These are phyloP conservation scores for Hemileia vastatrix DNA, from an alignment of 1,284 basidiomycete genomes.

Conservation along the genomic window DNA sequence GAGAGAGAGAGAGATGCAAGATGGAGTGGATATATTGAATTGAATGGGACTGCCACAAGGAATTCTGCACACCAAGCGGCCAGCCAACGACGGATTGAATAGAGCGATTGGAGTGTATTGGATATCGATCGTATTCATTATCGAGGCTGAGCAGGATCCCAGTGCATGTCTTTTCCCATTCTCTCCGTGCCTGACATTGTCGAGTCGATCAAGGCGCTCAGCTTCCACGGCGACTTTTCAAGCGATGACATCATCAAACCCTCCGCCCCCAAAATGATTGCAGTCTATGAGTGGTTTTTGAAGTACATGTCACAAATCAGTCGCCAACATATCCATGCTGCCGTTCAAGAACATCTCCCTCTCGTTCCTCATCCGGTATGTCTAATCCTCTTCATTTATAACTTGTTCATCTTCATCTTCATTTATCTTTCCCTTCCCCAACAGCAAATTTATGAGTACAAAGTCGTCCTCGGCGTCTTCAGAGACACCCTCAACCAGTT, in stretches of 20 bases:
- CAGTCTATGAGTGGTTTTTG: slow-evolving; percentile 6
- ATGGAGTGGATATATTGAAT: no score
- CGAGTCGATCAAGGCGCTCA: no score
- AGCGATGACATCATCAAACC: slow-evolving; percentile 5
- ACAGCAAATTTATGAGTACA: slow-evolving; percentile 15
- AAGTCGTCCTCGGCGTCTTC: slow-evolving; percentile 7
- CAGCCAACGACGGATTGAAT: no score
- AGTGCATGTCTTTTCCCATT: no score
- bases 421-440: background rate
- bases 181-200: no score
- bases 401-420: background rate
- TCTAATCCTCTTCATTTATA: background rate
- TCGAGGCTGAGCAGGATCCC: no score
- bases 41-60: no score
- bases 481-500: slow-evolving; percentile 11
- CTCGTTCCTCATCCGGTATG: slow-evolving; percentile 8
- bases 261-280: background rate
- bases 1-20: no score
- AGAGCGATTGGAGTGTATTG: no score
- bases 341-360: slow-evolving; percentile 1
- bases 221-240: background rate
- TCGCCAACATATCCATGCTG: background rate
- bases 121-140: no score
- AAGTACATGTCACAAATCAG: slow-evolving; percentile 2
- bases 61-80: no score